Evolutionary conservation across 805 yeast species (phyloP).

Genomic region (Metschnikowia arizonensis): DNA sequence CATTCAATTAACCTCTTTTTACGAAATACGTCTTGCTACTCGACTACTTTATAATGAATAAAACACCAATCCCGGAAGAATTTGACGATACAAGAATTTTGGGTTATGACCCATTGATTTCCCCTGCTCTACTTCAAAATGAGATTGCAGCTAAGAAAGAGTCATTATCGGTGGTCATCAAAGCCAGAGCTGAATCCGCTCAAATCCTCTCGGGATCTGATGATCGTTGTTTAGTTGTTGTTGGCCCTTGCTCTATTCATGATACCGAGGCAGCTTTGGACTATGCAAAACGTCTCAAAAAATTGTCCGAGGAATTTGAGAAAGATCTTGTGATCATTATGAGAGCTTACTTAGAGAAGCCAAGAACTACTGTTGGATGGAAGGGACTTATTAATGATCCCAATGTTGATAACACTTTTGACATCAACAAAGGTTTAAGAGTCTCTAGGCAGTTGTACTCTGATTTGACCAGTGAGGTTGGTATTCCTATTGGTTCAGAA

Average conservation of each 20-base stretch:
- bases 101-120: conserved; percentile 94
- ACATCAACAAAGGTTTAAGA: conserved; percentile 91
- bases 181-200: conserved; percentile 73
- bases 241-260: conserved; percentile 97
- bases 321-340: conserved; percentile 81
- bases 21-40: neutral
- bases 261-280: conserved; percentile 91
- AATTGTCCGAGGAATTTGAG: conserved; percentile 56
- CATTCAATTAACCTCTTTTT: neutral
- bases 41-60: conserved; percentile 22
- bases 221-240: conserved; percentile 82
- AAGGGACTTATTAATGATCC: conserved; percentile 97
- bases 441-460: conserved; percentile 84
- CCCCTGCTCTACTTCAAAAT: conserved; percentile 88
- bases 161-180: conserved; percentile 59
- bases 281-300: conserved; percentile 65
- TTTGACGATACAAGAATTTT: conserved; percentile 71
- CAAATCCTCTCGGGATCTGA: conserved; percentile 75
- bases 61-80: conserved; percentile 59
- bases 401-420: conserved; percentile 86
- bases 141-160: conserved; percentile 67
- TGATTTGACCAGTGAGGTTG: conserved; percentile 68
- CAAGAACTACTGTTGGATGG: conserved; percentile 99
- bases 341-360: conserved; percentile 98
- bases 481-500: conserved; percentile 85